These are phyloP conservation scores for Cladophialophora bantiana DNA, from an alignment of 2,329 filamentous ascomycete species.

Conservation along the genomic window DNA sequence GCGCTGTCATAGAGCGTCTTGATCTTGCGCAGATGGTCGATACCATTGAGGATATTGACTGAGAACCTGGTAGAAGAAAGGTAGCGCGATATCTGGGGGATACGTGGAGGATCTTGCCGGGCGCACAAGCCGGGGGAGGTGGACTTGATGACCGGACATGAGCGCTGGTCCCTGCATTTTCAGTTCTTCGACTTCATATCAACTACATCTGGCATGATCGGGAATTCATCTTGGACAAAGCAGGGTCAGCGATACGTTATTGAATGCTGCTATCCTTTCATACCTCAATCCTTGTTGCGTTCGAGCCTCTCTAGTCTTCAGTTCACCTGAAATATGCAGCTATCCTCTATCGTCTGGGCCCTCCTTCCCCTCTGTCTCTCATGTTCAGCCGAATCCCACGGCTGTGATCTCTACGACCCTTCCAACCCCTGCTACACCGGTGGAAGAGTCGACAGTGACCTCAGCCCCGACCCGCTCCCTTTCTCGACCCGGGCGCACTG, in stretches of 20 bases:
- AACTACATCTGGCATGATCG: neutral
- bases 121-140: neutral
- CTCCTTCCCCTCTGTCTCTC: neutral
- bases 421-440: neutral
- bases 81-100: neutral
- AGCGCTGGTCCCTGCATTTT: constrained; percentile 7
- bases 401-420: constrained; percentile 2
- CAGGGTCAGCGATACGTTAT: neutral
- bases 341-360: neutral
- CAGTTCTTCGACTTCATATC: neutral
- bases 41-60: constrained; percentile 20
- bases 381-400: neutral
- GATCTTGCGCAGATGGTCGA: constrained; percentile 5
- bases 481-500: constrained; percentile 55
- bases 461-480: constrained; percentile 41
- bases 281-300: no score
- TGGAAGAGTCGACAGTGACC: neutral
- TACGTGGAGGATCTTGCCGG: neutral
- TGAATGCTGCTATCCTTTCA: neutral
- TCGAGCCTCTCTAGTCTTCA: neutral
- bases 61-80: neutral
- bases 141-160: constrained; percentile 6
- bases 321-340: neutral
- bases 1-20: neutral
- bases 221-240: neutral